These are phyloP conservation scores for Mrakia gelida DNA, from an alignment of 768 basidiomycete species.

Conservation along the genomic window DNA sequence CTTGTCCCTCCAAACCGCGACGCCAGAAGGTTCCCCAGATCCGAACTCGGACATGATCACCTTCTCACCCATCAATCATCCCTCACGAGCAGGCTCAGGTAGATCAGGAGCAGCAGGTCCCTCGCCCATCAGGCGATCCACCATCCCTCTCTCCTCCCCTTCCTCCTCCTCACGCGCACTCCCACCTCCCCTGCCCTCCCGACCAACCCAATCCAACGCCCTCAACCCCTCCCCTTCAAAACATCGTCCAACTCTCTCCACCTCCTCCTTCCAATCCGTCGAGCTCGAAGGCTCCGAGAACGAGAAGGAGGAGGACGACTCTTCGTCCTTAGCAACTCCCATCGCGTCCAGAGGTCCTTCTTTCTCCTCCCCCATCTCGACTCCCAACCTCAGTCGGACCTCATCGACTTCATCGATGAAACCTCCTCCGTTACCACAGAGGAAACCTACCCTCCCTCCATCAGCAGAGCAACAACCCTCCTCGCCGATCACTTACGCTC, in stretches of 20 bases:
- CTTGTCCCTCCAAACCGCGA: neutral
- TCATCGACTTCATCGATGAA: neutral
- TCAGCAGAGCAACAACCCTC: neutral
- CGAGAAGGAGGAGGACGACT: constrained; percentile 40
- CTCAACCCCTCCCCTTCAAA: neutral
- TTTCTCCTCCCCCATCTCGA: too few relatives aligned
- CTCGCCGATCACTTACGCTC: neutral
- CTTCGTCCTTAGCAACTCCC: constrained; percentile 42
- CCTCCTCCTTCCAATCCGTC: constrained; percentile 78
- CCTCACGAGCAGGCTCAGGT: neutral
- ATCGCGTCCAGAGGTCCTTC: constrained; percentile 31
- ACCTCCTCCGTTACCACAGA: neutral
- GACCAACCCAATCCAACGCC: neutral
- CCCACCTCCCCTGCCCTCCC: neutral
- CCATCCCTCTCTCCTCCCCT: too few relatives aligned
- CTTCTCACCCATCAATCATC: neutral
- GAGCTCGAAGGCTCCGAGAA: constrained; percentile 58
- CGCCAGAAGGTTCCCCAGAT: neutral
- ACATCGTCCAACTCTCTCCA: constrained; percentile 46
- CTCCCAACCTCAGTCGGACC: neutral
- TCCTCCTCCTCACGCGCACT: neutral
- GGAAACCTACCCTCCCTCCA: neutral
- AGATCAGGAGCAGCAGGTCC: neutral
- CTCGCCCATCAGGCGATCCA: neutral
- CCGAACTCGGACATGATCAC: neutral